Percentiles rank a stretch among this genome's conserved stretches.
Conservation (phyloP, 78 protist species). For the Protostelium mycophagum region DNA sequence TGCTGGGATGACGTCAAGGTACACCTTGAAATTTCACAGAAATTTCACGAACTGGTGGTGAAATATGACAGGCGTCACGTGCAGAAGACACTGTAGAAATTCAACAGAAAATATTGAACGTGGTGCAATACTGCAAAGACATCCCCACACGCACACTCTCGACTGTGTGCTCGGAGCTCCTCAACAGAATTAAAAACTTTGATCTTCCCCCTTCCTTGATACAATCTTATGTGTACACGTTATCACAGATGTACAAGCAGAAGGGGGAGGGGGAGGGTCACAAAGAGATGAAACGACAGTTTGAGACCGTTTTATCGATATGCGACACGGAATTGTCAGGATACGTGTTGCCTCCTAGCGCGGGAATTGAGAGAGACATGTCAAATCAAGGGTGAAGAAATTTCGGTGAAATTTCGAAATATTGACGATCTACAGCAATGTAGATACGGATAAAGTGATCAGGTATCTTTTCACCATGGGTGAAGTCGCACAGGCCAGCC, state of each 20-base stretch:
- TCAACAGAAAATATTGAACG: neutral
- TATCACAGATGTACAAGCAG: neutral
- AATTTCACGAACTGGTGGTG: neutral
- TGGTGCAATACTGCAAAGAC: neutral
- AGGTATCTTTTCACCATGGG: conserved; percentile 51
- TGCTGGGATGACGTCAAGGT: neutral
- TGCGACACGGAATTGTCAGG: conserved; percentile 23
- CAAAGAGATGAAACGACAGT: neutral
- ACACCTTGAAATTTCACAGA: no score
- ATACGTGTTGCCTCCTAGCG: conserved; percentile 15
- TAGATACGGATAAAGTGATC: neutral
- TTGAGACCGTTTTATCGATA: neutral
- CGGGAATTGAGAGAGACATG: neutral
- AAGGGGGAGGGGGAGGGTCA: neutral
- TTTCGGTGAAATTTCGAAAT: neutral
- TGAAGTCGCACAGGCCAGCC: conserved; percentile 40
- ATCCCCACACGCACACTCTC: neutral
- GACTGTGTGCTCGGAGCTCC: neutral
- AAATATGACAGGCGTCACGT: neutral
- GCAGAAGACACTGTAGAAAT: neutral
- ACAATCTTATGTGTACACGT: neutral
- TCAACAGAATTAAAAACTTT: neutral
- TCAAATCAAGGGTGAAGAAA: neutral
- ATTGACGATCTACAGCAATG: neutral
- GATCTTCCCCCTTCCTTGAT: neutral